Base-by-base conservation (phyloP, 2,329 filamentous ascomycete genomes). In the Monosporascus sp. region DNA sequence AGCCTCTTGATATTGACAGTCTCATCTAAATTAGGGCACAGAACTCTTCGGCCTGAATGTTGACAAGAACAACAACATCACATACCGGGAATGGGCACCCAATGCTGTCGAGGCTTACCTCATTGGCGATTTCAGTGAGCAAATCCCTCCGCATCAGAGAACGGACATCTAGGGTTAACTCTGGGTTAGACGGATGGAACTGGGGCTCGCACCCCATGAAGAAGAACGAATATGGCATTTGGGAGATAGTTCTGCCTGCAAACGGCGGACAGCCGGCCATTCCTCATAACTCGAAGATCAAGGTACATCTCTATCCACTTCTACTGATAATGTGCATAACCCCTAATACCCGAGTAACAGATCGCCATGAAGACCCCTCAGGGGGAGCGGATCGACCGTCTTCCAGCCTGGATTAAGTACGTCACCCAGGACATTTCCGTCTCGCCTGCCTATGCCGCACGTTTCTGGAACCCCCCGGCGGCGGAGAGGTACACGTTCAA, bases 321-420 rank as follows among this genome's bases (percentile, higher is more conserved):
- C 18, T 41, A 45, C 24, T 34, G 46, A 20, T 48, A 14, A 24
- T 38, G 27, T 57, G 18, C 3, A 56, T 47, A 36, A 31, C 47
- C 31, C 25, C 47, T 57, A 53, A 60, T 44, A 5, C 2, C 20
- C 34, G 5, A 18, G 45, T 24, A 22, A 18, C 60, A 95, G 90
- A 89, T 96, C 58, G 89, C 92, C 8, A 81, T 99, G 70, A 83
- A 89, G 48, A 81, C 90, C 9, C 90, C 89, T 14, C 84, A 77
- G 38, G 89, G 91, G 54, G 87, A 94, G 67, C 82, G 86, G 61
- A 84, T 93, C 61, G 93, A 97, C 73, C 85, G 93, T 61, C 76
- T 99, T 50, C 94, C 94, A 25, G 90, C 91, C 27, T 99, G 94
- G 94, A 97, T 97, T 76, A 96, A 87, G 68, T 90, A 96, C 65